phyloP scores from a whole-genome alignment of 83 land plant species.

The Picea abies region DNA sequence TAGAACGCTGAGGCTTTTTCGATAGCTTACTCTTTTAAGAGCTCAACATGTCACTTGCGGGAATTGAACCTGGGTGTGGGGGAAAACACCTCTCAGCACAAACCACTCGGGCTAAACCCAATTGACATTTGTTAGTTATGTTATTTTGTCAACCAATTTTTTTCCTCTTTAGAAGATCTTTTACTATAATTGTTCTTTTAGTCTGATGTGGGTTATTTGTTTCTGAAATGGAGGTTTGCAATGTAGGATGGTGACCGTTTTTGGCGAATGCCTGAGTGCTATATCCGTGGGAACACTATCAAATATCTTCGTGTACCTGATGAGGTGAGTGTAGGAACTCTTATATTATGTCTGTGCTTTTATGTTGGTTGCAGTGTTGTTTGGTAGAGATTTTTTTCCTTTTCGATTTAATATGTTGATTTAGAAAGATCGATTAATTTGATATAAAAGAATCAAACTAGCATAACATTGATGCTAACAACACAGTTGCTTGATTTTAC shows the following conservation, averaged over 20 bases:
- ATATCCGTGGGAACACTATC: conserved; percentile 95
- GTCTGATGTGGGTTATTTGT: conserved; percentile 24
- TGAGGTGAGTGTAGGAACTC: conserved; percentile 62
- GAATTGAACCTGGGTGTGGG: too few relatives aligned
- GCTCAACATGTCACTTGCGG: too few relatives aligned
- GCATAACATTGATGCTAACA: background rate
- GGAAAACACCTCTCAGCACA: too few relatives aligned
- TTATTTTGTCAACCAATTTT: background rate
- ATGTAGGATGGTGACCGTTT: conserved; percentile 98
- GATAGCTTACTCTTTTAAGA: too few relatives aligned
- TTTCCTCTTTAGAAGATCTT: background rate
- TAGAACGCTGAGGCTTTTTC: too few relatives aligned
- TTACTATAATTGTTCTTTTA: conserved; percentile 1
- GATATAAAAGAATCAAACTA: background rate
- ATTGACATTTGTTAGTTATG: conserved; percentile 8
- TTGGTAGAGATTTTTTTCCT: background rate
- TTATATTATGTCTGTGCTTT: background rate
- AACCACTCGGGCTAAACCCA: too few relatives aligned
- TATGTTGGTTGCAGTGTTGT: background rate
- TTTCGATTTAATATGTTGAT: background rate
- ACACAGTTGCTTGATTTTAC: background rate
- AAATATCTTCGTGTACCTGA: conserved; percentile 99
- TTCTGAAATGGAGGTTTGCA: conserved; percentile 29
- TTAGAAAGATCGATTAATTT: background rate
- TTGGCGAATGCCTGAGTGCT: conserved; percentile 99